These are phyloP conservation scores for Trichoderma sp. DNA, from an alignment of 2,329 filamentous ascomycete species.

Conservation along the genomic window DNA sequence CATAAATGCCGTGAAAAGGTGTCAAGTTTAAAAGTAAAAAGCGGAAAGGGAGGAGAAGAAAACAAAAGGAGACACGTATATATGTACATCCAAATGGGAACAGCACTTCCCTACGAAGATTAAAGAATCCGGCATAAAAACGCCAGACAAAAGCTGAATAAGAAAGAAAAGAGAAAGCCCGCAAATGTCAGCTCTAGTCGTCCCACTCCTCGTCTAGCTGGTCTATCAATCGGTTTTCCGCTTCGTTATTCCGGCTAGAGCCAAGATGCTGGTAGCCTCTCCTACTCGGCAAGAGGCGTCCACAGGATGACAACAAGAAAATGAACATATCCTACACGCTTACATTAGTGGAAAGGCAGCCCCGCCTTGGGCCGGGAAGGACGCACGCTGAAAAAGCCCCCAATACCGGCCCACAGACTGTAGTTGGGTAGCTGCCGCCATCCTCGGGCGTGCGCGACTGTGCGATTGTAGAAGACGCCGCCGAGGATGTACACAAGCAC, in stretches of 20 bases:
- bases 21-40: background rate
- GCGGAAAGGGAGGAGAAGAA: background rate
- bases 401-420: conserved; percentile 83
- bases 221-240: conserved; percentile 92
- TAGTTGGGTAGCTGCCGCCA: conserved; percentile 97
- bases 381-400: conserved; percentile 71
- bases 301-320: conserved; percentile 67
- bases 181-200: conserved; percentile 46
- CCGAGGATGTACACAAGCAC: conserved; percentile 86
- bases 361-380: conserved; percentile 32
- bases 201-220: conserved; percentile 98
- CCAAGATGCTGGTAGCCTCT: conserved; percentile 67
- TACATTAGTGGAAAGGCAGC: conserved; percentile 30
- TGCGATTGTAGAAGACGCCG: conserved; percentile 92
- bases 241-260: conserved; percentile 59
- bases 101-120: background rate
- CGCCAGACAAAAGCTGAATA: background rate
- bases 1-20: conserved; percentile 24
- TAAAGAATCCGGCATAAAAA: background rate
- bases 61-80: background rate
- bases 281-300: conserved; percentile 60
- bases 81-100: conserved; percentile 17
- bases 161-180: conserved; percentile 13
- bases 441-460: conserved; percentile 87
- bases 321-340: conserved; percentile 59